Conservation (phyloP, 2,329 filamentous ascomycete genomes). For the Ilyonectria robusta region DNA sequence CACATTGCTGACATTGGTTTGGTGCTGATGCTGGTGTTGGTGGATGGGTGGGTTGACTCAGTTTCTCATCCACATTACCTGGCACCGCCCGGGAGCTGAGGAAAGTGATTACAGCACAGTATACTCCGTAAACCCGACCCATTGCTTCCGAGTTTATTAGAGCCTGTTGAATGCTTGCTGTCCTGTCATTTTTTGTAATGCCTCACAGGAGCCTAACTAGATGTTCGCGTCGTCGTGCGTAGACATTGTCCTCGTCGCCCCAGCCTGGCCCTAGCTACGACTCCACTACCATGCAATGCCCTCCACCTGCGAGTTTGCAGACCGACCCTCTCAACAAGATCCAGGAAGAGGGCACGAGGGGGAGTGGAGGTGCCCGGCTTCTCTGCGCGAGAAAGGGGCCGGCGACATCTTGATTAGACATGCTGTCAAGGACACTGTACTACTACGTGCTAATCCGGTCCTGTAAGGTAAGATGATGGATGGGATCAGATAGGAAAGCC, state of each 20-base stretch:
- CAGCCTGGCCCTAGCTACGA: conserved; percentile 9
- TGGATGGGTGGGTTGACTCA: conserved; percentile 1
- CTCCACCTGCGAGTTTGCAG: conserved; percentile 10
- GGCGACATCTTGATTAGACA: not conserved
- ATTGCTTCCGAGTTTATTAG: not conserved
- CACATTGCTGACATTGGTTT: conserved; percentile 12
- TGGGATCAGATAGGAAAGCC: conserved; percentile 17
- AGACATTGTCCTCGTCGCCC: conserved; percentile 1
- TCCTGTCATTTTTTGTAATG: not conserved
- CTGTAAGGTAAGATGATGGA: conserved; percentile 13
- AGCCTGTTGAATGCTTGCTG: not conserved
- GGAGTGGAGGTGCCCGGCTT: conserved; percentile 14
- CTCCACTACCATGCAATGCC: conserved; percentile 23
- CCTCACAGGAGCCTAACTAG: conserved; percentile 1
- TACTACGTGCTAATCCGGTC: not conserved
- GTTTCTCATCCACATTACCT: not conserved
- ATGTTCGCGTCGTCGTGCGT: conserved; percentile 19
- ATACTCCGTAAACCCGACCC: not conserved
- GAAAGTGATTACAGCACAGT: not conserved
- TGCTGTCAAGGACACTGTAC: not conserved
- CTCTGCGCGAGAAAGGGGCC: conserved; percentile 30
- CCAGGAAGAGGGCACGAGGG: conserved; percentile 2
- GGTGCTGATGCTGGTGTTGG: not conserved
- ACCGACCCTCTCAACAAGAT: conserved; percentile 14
- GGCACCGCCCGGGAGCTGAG: not conserved